Evolutionary conservation across 2,329 filamentous ascomycete species (phyloP).

Genomic region (Fusarium sp.): DNA sequence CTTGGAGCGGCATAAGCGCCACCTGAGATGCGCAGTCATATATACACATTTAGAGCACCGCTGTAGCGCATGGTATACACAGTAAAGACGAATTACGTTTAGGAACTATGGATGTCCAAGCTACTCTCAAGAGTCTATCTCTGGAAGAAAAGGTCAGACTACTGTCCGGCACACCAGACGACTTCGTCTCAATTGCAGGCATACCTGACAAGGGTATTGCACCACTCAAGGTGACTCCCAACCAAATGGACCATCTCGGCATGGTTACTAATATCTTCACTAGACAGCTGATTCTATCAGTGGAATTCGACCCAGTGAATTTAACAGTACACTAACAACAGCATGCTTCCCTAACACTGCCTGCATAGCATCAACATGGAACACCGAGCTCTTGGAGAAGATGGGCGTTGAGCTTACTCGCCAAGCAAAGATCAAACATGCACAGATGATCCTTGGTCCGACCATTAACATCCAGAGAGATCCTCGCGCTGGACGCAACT

Average conservation of each 20-base stretch:
- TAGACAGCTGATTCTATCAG: not conserved
- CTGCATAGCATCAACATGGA: slow-evolving; percentile 1
- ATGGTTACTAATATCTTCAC: fast-evolving
- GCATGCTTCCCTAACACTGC: not conserved
- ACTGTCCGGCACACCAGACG: not conserved
- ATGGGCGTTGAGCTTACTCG: not conserved
- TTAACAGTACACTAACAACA: not conserved
- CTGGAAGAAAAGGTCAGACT: not conserved
- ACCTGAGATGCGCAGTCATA: not conserved
- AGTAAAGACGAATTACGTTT: not conserved
- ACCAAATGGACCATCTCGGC: too few species aligned
- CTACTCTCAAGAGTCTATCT: not conserved
- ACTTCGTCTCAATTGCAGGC: not conserved
- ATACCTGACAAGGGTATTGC: not conserved
- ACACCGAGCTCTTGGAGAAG: not conserved
- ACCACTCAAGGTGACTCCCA: not conserved
- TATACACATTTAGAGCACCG: not conserved
- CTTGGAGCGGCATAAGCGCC: not conserved
- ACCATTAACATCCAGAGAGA: slow-evolving; percentile 33
- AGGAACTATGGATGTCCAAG: not conserved
- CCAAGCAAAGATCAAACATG: slow-evolving; percentile 5
- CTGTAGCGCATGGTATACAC: not conserved
- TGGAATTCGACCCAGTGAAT: not conserved
- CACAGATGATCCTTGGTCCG: slow-evolving; percentile 17
- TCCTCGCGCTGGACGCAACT: slow-evolving; percentile 29